Evolutionary conservation across 2,329 filamentous ascomycete genomes (phyloP).

Genomic region (Colletotrichum chlorophyti): DNA sequence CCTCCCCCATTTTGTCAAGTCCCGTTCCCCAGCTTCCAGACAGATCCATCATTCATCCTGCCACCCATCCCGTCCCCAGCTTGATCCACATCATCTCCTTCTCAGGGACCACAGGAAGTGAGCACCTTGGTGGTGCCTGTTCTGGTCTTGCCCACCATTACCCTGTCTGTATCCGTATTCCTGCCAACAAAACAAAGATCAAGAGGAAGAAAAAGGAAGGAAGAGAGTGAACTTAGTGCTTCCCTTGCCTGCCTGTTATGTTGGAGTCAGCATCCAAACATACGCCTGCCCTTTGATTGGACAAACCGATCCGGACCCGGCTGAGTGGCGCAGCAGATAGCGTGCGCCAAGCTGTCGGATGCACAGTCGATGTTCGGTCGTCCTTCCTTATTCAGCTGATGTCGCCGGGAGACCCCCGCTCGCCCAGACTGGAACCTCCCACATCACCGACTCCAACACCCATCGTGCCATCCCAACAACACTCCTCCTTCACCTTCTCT

Average conservation of each 20-base stretch:
- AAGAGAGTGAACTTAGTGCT: no score
- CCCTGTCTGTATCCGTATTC: no score
- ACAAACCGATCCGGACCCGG: not conserved
- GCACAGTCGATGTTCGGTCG: conserved; percentile 4
- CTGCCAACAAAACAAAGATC: not conserved
- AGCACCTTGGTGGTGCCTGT: no score
- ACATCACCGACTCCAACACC: not conserved
- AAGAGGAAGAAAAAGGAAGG: no score
- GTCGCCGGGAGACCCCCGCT: conserved; percentile 1
- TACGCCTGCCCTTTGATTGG: conserved; percentile 9
- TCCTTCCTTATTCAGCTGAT: conserved; percentile 13
- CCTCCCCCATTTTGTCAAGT: conserved; percentile 9
- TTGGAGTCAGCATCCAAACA: not conserved
- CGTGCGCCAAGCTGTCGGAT: conserved; percentile 23
- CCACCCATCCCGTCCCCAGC: no score
- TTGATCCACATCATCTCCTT: not conserved
- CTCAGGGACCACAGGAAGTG: not conserved
- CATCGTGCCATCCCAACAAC: not conserved
- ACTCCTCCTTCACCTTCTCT: not conserved
- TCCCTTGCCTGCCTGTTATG: not conserved
- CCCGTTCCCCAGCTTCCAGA: not conserved
- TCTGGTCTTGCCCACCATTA: not conserved
- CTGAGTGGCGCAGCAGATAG: conserved; percentile 22
- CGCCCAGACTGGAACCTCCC: not conserved
- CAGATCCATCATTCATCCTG: not conserved